Conservation (phyloP, 495 filamentous ascomycete genomes). For the Rusavskia elegans region DNA sequence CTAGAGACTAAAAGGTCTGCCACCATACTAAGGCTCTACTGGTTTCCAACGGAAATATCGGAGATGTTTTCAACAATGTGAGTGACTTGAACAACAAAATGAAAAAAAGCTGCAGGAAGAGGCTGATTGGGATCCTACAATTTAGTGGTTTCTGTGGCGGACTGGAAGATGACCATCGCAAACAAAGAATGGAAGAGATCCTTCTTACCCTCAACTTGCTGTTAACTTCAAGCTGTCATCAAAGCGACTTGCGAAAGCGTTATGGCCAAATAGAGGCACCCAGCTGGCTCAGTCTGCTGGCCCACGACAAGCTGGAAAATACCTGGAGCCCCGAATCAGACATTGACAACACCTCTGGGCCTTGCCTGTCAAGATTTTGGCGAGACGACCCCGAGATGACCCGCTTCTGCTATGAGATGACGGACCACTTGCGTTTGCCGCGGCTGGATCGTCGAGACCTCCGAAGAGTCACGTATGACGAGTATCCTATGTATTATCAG, state of each 20-base stretch:
- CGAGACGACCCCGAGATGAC: no score
- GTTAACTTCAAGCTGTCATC: background rate
- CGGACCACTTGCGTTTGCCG: background rate
- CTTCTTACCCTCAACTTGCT: background rate
- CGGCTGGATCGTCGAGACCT: background rate
- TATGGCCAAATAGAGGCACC: background rate
- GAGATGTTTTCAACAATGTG: background rate
- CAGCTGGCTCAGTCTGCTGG: background rate
- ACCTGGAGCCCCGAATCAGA: background rate
- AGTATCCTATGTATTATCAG: slow-evolving; percentile 3
- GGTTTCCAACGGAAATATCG: background rate
- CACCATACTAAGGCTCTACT: background rate
- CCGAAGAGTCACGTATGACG: background rate
- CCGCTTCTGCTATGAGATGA: background rate
- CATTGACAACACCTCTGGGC: background rate
- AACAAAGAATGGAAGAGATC: background rate
- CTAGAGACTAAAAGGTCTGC: background rate
- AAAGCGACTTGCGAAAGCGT: no score
- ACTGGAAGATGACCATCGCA: background rate
- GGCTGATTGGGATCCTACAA: no score
- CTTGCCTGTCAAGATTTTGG: no score
- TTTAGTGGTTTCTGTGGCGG: background rate
- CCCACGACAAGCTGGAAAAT: background rate
- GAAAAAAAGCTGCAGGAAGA: no score
- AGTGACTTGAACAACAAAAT: background rate